Conservation (phyloP, 2,329 filamentous ascomycete genomes). For the Colletotrichum agaves region DNA sequence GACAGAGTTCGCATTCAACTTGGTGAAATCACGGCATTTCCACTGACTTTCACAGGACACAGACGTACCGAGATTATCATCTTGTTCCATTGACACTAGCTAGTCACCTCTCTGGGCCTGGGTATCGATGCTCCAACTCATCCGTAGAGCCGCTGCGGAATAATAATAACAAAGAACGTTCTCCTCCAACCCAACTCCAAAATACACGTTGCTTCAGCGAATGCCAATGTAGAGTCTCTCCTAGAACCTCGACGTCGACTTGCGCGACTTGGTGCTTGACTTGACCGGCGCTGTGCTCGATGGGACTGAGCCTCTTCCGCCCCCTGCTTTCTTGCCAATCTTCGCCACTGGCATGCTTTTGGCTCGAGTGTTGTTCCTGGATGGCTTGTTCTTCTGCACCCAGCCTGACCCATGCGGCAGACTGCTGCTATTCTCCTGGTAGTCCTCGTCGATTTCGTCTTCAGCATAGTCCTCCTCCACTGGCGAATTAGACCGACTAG, state of each 20-base stretch:
- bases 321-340: background rate
- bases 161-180: background rate
- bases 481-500: constrained; percentile 34
- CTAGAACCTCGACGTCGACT: constrained; percentile 18
- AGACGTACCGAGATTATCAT: too few relatives aligned
- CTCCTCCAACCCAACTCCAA: background rate
- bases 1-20: too few relatives aligned
- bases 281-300: constrained; percentile 11
- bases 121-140: background rate
- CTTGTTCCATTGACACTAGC: background rate
- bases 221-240: background rate
- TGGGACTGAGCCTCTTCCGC: background rate
- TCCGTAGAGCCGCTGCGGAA: background rate
- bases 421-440: constrained; percentile 40
- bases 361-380: constrained; percentile 2
- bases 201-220: background rate
- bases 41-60: too few relatives aligned
- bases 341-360: constrained; percentile 22
- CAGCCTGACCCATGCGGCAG: constrained; percentile 36
- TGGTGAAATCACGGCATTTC: too few relatives aligned
- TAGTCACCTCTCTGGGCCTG: background rate
- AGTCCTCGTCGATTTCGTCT: constrained; percentile 51
- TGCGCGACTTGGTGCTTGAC: background rate
- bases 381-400: constrained; percentile 38
- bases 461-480: constrained; percentile 49